phyloP scores from a whole-genome alignment of 2,329 filamentous ascomycete species.

The Fusarium floridanum region DNA sequence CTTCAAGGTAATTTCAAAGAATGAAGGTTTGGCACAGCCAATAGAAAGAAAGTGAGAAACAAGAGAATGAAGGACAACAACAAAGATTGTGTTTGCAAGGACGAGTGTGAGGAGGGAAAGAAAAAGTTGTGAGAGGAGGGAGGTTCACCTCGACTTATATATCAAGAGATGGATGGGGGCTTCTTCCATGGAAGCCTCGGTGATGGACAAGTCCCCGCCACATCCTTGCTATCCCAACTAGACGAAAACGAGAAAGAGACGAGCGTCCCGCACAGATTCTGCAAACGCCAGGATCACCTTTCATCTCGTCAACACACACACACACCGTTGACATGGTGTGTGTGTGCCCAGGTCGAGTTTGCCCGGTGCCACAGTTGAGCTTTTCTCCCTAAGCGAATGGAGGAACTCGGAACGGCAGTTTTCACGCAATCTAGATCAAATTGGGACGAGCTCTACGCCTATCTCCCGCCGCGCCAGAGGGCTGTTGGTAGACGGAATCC shows the following conservation, averaged over 20 bases:
- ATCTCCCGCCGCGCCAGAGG: neutral
- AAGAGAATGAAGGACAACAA: constrained; percentile 33
- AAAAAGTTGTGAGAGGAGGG: constrained; percentile 2
- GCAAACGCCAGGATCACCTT: constrained; percentile 19
- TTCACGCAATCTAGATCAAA: constrained; percentile 32
- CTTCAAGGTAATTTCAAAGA: constrained; percentile 39
- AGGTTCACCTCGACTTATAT: constrained; percentile 38
- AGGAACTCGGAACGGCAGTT: constrained; percentile 5
- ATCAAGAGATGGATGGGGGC: constrained; percentile 16
- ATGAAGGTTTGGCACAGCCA: constrained; percentile 49
- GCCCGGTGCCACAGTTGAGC: neutral
- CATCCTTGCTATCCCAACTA: constrained; percentile 12
- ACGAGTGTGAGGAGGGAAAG: constrained; percentile 39
- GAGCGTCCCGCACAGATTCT: constrained; percentile 8
- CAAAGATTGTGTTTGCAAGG: constrained; percentile 40
- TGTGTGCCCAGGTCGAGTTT: neutral
- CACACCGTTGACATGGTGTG: constrained; percentile 6
- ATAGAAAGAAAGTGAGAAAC: constrained; percentile 46
- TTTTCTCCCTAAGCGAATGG: neutral
- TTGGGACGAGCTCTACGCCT: constrained; percentile 16
- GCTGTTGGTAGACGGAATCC: neutral
- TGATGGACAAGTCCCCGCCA: constrained; percentile 8
- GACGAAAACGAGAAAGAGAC: constrained; percentile 7
- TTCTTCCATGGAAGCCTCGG: neutral
- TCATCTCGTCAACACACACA: constrained; percentile 17